A percentile compares a stretch with the other conserved stretches of the same genome.
These are phyloP conservation scores for Vitis cinerea DNA, from an alignment of 164 flowering plant genomes.

Conservation along the genomic window DNA sequence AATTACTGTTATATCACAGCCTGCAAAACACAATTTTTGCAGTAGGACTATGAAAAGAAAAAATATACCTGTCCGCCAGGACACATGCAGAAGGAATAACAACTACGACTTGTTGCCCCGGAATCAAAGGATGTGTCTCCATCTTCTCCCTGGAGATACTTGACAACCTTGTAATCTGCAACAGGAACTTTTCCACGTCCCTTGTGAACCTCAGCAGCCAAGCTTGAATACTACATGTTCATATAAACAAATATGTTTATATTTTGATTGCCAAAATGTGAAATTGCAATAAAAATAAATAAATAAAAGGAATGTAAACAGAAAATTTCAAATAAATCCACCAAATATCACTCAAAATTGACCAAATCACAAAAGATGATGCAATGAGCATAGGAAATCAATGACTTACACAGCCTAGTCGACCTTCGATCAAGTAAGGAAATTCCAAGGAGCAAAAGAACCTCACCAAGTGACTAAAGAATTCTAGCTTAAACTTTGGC, in stretches of 20 bases:
- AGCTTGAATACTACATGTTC: slow-evolving; percentile 62
- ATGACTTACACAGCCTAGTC: too few species aligned
- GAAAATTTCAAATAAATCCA: too few species aligned
- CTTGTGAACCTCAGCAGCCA: slow-evolving; percentile 65
- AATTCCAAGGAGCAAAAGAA: too few species aligned
- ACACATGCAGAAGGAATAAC: slow-evolving; percentile 99
- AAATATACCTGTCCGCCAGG: slow-evolving; percentile 96
- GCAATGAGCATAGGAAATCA: too few species aligned
- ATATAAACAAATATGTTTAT: not conserved
- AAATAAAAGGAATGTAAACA: not conserved
- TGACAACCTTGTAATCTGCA: slow-evolving; percentile 93
- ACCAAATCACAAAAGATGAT: too few species aligned
- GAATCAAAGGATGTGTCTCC: slow-evolving; percentile 17
- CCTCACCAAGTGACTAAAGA: not conserved
- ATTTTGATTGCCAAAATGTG: not conserved
- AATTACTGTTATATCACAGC: not conserved
- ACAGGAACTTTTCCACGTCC: slow-evolving; percentile 98
- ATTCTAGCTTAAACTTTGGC: too few species aligned
- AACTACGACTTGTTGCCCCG: slow-evolving; percentile 49
- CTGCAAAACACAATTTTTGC: not conserved
- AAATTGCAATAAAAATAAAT: not conserved
- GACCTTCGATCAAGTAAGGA: too few species aligned
- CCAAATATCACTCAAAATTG: too few species aligned
- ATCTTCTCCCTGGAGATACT: slow-evolving; percentile 46
- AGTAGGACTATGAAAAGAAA: not conserved